Conservation (phyloP, 179 eudicot genomes). For the Silene coronaria region DNA sequence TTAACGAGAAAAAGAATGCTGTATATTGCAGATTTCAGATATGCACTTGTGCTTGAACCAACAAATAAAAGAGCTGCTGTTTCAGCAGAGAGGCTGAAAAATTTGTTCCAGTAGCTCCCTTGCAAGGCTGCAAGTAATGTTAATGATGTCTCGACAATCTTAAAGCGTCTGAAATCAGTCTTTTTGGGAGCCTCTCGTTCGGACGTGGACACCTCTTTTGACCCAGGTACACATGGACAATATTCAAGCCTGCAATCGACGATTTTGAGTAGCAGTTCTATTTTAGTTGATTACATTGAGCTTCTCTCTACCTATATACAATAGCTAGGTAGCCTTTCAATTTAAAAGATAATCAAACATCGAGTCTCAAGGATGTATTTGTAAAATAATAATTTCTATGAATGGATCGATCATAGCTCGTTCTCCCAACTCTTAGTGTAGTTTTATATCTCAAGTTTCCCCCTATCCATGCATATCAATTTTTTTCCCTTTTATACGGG, state of each 20-base stretch:
- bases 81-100: conserved; percentile 59
- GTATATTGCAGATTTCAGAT: conserved; percentile 63
- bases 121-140: not conserved
- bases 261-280: conserved; percentile 5
- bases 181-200: not conserved
- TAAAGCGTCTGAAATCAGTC: not conserved
- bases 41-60: conserved; percentile 94
- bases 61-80: conserved; percentile 75
- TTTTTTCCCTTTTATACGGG: not conserved
- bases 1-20: not conserved
- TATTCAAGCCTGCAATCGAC: not conserved
- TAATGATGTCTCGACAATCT: not conserved
- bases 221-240: not conserved
- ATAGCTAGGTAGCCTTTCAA: not conserved
- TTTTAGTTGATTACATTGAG: not conserved
- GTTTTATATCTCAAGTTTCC: not conserved
- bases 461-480: not conserved
- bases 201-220: not conserved
- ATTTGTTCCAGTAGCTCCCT: conserved; percentile 44
- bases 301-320: not conserved
- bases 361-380: not conserved
- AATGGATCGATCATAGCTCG: not conserved
- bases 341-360: not conserved
- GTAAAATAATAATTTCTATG: not conserved
- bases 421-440: not conserved